These are phyloP conservation scores for Pachysolen tannophilus DNA, from an alignment of 805 yeast genomes.

Conservation along the genomic window DNA sequence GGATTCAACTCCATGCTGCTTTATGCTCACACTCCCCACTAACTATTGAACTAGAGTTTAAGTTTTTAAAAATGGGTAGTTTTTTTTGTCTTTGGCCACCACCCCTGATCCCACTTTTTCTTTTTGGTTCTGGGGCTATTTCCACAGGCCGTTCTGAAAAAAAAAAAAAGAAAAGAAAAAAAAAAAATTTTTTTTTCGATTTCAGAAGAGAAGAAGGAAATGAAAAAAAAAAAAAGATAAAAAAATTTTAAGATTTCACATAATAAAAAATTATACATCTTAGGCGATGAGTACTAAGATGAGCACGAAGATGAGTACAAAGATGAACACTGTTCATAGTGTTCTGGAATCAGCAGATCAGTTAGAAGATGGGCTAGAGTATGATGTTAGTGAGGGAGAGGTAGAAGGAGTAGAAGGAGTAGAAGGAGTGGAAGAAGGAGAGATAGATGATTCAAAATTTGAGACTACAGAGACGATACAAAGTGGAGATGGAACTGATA, in stretches of 20 bases:
- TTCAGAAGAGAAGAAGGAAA: not conserved
- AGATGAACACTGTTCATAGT: not conserved
- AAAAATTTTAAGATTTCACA: not conserved
- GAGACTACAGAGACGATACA: constrained; percentile 7
- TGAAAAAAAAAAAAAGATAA: not conserved
- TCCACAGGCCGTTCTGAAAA: no score
- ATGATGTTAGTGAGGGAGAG: constrained; percentile 32
- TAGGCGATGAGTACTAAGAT: not conserved
- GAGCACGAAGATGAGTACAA: not conserved
- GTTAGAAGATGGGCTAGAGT: constrained; percentile 70
- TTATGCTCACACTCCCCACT: no score
- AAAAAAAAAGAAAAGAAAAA: not conserved
- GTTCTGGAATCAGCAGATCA: constrained; percentile 60
- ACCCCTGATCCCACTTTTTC: no score
- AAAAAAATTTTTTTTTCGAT: constrained; percentile 2
- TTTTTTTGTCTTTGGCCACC: no score
- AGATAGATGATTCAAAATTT: constrained; percentile 14
- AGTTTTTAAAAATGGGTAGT: no score
- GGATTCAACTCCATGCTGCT: no score
- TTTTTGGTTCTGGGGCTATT: no score
- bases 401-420: constrained; percentile 23
- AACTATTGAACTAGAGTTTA: no score
- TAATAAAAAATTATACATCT: no score
- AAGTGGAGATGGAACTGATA: constrained; percentile 13
- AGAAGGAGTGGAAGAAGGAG: constrained; percentile 14